A percentile compares a stretch with the other conserved stretches of the same genome.
phyloP scores from a whole-genome alignment of 169 alveolate genomes.

The Babesia microti region DNA sequence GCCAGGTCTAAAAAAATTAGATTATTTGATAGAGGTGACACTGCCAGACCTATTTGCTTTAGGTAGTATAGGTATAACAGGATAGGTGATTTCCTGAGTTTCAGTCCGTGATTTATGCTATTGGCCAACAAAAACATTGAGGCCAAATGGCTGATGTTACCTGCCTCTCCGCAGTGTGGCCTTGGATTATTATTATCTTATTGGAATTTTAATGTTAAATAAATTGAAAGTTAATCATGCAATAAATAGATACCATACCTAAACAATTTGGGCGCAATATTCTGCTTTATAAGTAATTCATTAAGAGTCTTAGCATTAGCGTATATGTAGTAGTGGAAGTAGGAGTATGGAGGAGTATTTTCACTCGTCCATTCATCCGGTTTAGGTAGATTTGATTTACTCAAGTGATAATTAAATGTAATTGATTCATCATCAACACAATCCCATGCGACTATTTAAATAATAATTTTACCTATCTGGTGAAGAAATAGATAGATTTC shows the following conservation, averaged over 20 bases:
- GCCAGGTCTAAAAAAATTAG: constrained; percentile 35
- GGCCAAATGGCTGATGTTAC: constrained; percentile 74
- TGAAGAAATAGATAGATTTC: constrained; percentile 42
- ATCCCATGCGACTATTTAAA: constrained; percentile 68
- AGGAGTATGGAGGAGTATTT: constrained; percentile 81
- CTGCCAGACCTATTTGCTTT: constrained; percentile 80
- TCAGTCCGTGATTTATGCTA: constrained; percentile 80
- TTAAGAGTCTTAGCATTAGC: constrained; percentile 75
- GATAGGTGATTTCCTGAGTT: constrained; percentile 69
- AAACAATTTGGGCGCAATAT: constrained; percentile 66
- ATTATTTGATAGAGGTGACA: constrained; percentile 85
- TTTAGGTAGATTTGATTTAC: constrained; percentile 49
- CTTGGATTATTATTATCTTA: too few species aligned
- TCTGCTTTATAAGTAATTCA: constrained; percentile 63
- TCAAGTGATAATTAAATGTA: constrained; percentile 32
- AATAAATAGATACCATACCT: too few species aligned
- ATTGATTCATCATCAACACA: constrained; percentile 73
- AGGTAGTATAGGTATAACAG: constrained; percentile 76
- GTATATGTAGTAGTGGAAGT: constrained; percentile 81
- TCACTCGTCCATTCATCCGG: constrained; percentile 66
- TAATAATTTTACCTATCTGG: constrained; percentile 10
- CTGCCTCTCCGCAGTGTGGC: constrained; percentile 90
- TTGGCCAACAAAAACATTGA: constrained; percentile 73
- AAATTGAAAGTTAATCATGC: too few species aligned
- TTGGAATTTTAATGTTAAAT: too few species aligned